Evolutionary conservation across 768 basidiomycete species (phyloP).

Genomic region (Suillus placidus): DNA sequence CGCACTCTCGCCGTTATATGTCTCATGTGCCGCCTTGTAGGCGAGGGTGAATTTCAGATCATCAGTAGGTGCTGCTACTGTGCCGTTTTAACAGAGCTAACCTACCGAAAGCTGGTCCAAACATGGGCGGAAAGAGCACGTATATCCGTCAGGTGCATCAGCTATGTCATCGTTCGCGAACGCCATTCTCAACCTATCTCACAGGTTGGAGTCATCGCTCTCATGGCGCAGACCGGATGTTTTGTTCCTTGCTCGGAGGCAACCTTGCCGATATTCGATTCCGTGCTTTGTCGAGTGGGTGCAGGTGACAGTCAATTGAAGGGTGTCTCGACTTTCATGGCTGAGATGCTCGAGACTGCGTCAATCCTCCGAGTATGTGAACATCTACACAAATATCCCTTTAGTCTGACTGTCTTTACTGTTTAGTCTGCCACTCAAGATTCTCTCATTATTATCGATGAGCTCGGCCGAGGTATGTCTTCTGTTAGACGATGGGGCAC

Average conservation of each 20-base stretch:
- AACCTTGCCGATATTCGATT: slow-evolving; percentile 90
- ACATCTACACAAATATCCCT: not conserved
- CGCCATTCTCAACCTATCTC: slow-evolving; percentile 1
- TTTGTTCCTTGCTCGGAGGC: slow-evolving; percentile 94
- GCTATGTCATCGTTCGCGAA: not conserved
- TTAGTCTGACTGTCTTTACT: not conserved
- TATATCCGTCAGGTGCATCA: slow-evolving; percentile 82
- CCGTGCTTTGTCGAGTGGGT: slow-evolving; percentile 92
- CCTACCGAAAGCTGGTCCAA: slow-evolving; percentile 69
- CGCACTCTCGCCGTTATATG: not conserved
- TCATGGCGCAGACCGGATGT: slow-evolving; percentile 95
- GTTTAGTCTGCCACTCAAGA: slow-evolving; percentile 85
- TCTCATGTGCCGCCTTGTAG: slow-evolving; percentile 37
- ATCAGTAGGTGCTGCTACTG: slow-evolving; percentile 62
- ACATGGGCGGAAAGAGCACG: slow-evolving; percentile 99
- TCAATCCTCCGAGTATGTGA: slow-evolving; percentile 79
- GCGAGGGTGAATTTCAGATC: slow-evolving; percentile 90
- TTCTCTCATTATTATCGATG: slow-evolving; percentile 96
- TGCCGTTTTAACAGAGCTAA: slow-evolving; percentile 3
- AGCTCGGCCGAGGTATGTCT: slow-evolving; percentile 79
- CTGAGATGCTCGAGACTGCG: slow-evolving; percentile 98
- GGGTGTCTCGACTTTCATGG: slow-evolving; percentile 99
- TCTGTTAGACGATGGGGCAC: not conserved
- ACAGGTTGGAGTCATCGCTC: slow-evolving; percentile 92
- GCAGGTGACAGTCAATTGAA: slow-evolving; percentile 98